Base-by-base conservation (phyloP, 2,329 filamentous ascomycete species). In the Alternaria sp. region DNA sequence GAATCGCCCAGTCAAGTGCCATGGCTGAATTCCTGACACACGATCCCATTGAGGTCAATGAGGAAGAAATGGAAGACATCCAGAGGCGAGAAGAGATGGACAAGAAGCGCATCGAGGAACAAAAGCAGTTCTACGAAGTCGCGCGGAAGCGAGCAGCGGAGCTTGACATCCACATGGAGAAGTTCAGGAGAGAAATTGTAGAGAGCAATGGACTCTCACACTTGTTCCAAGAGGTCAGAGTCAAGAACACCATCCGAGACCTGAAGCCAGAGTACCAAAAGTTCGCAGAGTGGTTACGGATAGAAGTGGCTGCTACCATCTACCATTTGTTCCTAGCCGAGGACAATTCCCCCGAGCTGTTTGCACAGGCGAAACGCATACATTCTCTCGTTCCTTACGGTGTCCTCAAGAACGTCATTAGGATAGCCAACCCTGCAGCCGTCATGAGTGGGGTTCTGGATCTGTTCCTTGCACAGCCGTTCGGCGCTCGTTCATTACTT, bases 261-360 rank as follows among this genome's bases (percentile, higher is more conserved):
- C 86, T 99, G 57, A 97, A 93, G 75, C 90, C 96, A 11, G 94
- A 98, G 78, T 98, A 98, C 79, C 92, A 96, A 75, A 99, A 98
- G 79, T 98, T 99, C 77, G 95, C 95, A 18, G 96, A 99, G 80
- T 99, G 96, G 96, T 84, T 98, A 55, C 90, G 96, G 43, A 99
- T 99, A 75, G 96, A 99, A 82, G 90, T 99, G 53, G 96, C 96
- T 23, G 96, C 96, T 44, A 97, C 96, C 21, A 89, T 98, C 63
- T 99, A 99, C 77, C 96, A 99, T 79, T 85, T 99, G 33, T 99
- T 99, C 85, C 86, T 99, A 47, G 96, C 96, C 6, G 96, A 99
- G 79, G 96, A 99, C 82, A 99, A 99, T 80, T 97, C 95, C 0
- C 94, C 96, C 1, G 96, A 99, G 76, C 82, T 99, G 28, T 98